Evolutionary conservation across 768 basidiomycete species (phyloP), one percentile per base, ranked within the genome.

Genomic region (Saitozyma sp.): DNA sequence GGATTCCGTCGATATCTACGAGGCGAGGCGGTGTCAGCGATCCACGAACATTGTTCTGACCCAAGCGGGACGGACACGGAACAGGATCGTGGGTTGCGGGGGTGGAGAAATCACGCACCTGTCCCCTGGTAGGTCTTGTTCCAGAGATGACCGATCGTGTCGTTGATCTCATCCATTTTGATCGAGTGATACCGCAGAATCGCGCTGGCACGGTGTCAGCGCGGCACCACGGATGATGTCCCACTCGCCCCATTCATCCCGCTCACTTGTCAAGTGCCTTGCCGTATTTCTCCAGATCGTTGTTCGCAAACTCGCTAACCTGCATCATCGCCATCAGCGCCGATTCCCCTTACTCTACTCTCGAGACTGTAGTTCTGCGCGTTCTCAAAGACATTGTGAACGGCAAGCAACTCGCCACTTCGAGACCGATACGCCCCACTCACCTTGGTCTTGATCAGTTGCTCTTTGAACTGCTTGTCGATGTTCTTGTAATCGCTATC

Each of bases 151-250:
- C 89, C 89, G 87, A 98, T 95, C 13, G 89, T 94, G 72, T 96
- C 93, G 74, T 99, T 99, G 71, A 99, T 93, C 82, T 99, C 96
- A 79, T 94, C 92, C 96, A 98, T 96, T 81, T 99, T 99, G 70
- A 96, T 84, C 13, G 87, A 82, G 74, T 99, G 96, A 73, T 97
- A 99, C 79, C 91, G 92, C 91, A 99, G 96, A 78, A 99, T 98
- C 48, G 94, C 96, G 68, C 95, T 97, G 61, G 13, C 1, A 3
- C 1, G 29, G 29, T n/a, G 54, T 67, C 16, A 73, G 62, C 61
- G 41, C 17, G 41, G 64, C 80, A 56, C 75, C 37, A 17, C 17
- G 45, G n/a, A n/a, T 46, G 45, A 6, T 46, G 3, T 17, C 45
- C 11, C 37, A 60, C 40, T 39, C 51, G 10, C 8, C 13, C 54